Evolutionary conservation across 495 filamentous ascomycete species (phyloP).

Genomic region (Terfezia claveryi): DNA sequence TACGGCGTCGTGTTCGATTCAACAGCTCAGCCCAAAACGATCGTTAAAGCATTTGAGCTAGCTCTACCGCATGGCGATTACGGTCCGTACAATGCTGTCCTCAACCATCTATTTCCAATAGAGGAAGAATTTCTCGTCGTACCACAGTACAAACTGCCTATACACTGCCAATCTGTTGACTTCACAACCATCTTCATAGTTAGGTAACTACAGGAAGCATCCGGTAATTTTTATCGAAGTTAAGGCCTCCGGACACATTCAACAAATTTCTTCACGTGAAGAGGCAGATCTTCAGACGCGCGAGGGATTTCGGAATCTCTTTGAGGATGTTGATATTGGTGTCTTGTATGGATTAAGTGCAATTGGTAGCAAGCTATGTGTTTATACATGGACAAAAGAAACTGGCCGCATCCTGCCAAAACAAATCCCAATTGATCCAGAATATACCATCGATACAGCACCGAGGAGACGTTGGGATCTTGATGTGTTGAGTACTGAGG

Average conservation of each 20-base stretch:
- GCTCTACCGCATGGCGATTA: no score
- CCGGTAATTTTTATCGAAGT: no score
- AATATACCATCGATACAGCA: background rate
- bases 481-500: background rate
- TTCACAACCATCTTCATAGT: conserved; percentile 1
- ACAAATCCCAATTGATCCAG: background rate
- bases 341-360: background rate
- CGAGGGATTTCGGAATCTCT: background rate
- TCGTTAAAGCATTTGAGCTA: no score
- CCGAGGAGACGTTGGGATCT: background rate
- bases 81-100: no score
- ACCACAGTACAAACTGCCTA: no score
- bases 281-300: background rate
- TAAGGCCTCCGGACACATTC: background rate
- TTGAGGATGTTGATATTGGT: background rate
- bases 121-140: no score
- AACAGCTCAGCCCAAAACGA: no score
- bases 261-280: background rate
- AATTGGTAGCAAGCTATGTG: background rate
- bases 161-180: background rate
- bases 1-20: no score
- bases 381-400: background rate
- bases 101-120: no score
- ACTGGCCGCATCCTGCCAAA: background rate
- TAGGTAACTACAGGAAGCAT: background rate